Percentiles rank a stretch among this genome's conserved stretches.
Evolutionary conservation across 768 basidiomycete genomes (phyloP).

Genomic region (Russula vinacea): DNA sequence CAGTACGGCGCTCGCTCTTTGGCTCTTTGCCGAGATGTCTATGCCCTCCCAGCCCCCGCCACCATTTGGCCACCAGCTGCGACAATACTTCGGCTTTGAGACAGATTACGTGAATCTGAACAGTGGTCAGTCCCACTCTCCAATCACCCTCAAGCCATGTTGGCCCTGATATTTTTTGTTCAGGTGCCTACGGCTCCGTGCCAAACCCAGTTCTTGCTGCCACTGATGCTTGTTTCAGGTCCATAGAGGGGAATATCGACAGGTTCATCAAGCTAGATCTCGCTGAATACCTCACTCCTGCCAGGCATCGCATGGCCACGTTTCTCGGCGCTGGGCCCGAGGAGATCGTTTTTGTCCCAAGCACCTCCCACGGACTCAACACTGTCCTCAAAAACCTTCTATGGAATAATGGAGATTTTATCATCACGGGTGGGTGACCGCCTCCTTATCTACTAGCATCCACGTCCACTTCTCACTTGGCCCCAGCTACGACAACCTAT

Average conservation of each 20-base stretch:
- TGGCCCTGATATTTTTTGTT: not conserved
- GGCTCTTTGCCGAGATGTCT: not conserved
- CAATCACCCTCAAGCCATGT: not conserved
- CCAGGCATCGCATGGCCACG: constrained; percentile 47
- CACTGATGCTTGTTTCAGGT: constrained; percentile 41
- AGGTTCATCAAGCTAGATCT: constrained; percentile 47
- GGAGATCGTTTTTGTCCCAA: constrained; percentile 58
- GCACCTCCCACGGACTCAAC: constrained; percentile 63
- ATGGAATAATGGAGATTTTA: constrained; percentile 64
- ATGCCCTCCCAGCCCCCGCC: constrained; percentile 36
- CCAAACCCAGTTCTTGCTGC: constrained; percentile 51
- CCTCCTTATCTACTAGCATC: not conserved
- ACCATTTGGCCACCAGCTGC: constrained; percentile 54
- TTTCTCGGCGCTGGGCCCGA: constrained; percentile 51
- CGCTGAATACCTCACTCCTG: constrained; percentile 38
- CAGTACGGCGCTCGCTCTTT: too few relatives aligned
- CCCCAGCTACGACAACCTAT: constrained; percentile 56
- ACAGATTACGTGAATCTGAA: constrained; percentile 63
- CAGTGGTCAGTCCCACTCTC: constrained; percentile 45
- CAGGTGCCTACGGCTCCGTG: constrained; percentile 60
- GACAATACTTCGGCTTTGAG: constrained; percentile 54
- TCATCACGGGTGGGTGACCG: constrained; percentile 53
- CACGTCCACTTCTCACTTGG: constrained; percentile 3
- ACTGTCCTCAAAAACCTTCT: constrained; percentile 64
- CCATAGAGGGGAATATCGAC: constrained; percentile 56